Conservation (phyloP, 805 yeast genomes). For the Starmerella powellii region DNA sequence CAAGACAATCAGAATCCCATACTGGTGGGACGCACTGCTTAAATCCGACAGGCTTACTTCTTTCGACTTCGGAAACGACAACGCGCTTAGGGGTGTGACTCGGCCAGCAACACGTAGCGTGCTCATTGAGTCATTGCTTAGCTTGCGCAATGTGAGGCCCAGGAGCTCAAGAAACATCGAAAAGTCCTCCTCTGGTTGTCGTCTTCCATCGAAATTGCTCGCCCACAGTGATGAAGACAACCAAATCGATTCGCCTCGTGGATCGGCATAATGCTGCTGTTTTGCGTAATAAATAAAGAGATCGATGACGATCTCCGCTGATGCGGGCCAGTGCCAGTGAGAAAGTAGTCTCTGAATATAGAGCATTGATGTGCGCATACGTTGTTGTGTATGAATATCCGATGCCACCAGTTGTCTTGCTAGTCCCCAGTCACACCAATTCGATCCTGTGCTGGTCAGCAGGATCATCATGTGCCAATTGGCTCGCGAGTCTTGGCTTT, state of each 20-base stretch:
- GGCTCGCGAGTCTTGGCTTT: neutral
- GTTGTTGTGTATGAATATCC: neutral
- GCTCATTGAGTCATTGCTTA: neutral
- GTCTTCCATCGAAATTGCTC: slow-evolving; percentile 18
- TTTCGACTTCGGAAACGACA: slow-evolving; percentile 16
- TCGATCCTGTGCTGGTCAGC: slow-evolving; percentile 1
- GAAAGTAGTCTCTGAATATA: slow-evolving; percentile 11
- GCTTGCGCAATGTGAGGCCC: slow-evolving; percentile 16
- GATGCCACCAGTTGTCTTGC: slow-evolving; percentile 2
- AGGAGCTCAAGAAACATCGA: slow-evolving; percentile 21
- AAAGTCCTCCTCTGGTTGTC: slow-evolving; percentile 9
- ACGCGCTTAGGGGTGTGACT: slow-evolving; percentile 20
- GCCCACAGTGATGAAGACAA: slow-evolving; percentile 16
- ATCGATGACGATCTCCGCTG: slow-evolving; percentile 10
- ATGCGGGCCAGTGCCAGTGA: slow-evolving; percentile 21
- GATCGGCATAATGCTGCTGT: slow-evolving; percentile 20
- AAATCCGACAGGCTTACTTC: slow-evolving; percentile 15
- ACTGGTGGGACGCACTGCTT: slow-evolving; percentile 21
- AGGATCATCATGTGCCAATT: slow-evolving; percentile 13
- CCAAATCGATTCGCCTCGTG: slow-evolving; percentile 19
- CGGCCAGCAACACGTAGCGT: slow-evolving; percentile 15
- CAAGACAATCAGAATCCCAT: slow-evolving; percentile 20
- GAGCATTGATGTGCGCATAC: slow-evolving; percentile 5
- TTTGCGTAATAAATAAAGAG: slow-evolving; percentile 18
- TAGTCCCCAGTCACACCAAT: slow-evolving; percentile 9